phyloP scores from a whole-genome alignment of 2,329 filamentous ascomycete genomes.

The Chalara sp. region DNA sequence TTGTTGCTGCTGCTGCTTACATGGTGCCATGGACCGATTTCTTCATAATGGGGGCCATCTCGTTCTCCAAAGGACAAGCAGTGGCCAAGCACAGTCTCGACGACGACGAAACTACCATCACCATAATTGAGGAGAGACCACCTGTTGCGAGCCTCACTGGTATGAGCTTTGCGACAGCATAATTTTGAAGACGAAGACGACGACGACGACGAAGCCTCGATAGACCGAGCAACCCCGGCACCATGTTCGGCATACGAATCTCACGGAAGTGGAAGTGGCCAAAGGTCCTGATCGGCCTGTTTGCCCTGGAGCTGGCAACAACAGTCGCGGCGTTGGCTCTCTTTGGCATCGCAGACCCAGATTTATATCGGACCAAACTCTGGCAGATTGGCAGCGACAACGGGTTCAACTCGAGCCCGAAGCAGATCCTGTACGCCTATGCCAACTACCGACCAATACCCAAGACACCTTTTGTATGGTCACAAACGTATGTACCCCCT shows the following conservation, averaged over 20 bases:
- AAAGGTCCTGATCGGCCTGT: constrained; percentile 42
- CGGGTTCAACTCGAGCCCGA: constrained; percentile 69
- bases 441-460: constrained; percentile 62
- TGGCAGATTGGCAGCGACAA: constrained; percentile 67
- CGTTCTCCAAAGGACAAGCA: not conserved
- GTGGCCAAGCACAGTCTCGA: no score
- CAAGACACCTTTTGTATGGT: constrained; percentile 65
- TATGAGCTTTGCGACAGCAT: no score
- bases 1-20: not conserved
- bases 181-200: not conserved
- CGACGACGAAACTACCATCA: no score
- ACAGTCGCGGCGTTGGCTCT: constrained; percentile 61
- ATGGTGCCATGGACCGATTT: not conserved
- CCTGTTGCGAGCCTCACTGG: no score
- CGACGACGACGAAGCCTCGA: not conserved
- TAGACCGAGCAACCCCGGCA: constrained; percentile 2
- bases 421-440: constrained; percentile 62
- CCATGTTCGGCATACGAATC: constrained; percentile 8
- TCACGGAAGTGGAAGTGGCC: constrained; percentile 38
- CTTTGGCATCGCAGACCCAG: constrained; percentile 66
- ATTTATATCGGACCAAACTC: constrained; percentile 63
- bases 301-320: constrained; percentile 59
- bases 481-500: constrained; percentile 51
- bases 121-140: no score
- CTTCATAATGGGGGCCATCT: not conserved